Evolutionary conservation across 345 rosid species (phyloP).

Genomic region (Physaria fendleri): DNA sequence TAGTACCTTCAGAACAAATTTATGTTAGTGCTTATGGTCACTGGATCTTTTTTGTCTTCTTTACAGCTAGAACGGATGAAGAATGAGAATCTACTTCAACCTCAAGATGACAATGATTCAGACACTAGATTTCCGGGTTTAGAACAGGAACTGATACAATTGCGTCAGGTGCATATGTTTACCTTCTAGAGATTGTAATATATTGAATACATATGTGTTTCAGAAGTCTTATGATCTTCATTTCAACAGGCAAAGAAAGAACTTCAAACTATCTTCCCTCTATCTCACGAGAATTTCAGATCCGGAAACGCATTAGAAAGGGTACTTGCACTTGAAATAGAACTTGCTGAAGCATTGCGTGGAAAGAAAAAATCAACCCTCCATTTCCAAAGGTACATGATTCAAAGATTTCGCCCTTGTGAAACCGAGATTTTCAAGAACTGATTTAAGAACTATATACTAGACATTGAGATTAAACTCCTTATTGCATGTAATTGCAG

Average conservation of each 20-base stretch:
- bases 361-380: slow-evolving; percentile 57
- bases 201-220: slow-evolving; percentile 13
- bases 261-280: slow-evolving; percentile 65
- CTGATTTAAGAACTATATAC: neutral
- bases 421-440: slow-evolving; percentile 1
- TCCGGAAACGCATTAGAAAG: slow-evolving; percentile 74
- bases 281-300: slow-evolving; percentile 44
- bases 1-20: neutral
- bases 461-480: neutral
- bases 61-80: slow-evolving; percentile 91
- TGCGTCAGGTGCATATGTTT: slow-evolving; percentile 53
- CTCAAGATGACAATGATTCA: slow-evolving; percentile 41
- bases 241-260: slow-evolving; percentile 76
- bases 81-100: slow-evolving; percentile 65
- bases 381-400: slow-evolving; percentile 70
- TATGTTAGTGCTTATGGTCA: neutral
- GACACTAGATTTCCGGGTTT: slow-evolving; percentile 57
- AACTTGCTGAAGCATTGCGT: slow-evolving; percentile 83
- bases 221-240: slow-evolving; percentile 6
- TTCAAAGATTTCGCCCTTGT: neutral
- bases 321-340: slow-evolving; percentile 88
- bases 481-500: slow-evolving; percentile 38
- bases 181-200: neutral
- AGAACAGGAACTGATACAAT: slow-evolving; percentile 54
- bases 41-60: slow-evolving; percentile 5